phyloP scores from a whole-genome alignment of 1,284 basidiomycete species.

The Vanrija sp. region DNA sequence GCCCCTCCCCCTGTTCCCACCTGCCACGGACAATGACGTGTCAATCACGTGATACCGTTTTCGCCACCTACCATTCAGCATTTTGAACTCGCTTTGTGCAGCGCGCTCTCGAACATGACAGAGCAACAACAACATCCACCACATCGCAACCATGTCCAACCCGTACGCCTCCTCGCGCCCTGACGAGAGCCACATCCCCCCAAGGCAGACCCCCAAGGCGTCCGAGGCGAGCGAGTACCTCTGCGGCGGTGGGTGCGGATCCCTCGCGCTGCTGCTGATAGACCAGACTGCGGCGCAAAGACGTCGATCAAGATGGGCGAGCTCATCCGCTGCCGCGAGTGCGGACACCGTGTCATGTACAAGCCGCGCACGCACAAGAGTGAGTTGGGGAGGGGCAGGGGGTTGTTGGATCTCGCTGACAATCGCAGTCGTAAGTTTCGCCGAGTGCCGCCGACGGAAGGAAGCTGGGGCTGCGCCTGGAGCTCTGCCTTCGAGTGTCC shows the following conservation, averaged over 20 bases:
- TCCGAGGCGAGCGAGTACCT: slow-evolving; percentile 75
- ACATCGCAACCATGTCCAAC: slow-evolving; percentile 33
- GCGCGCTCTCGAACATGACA: not conserved
- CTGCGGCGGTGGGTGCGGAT: slow-evolving; percentile 72
- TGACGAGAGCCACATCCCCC: slow-evolving; percentile 31
- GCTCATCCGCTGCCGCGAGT: slow-evolving; percentile 93
- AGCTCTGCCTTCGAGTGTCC: not conserved
- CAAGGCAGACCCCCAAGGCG: slow-evolving; percentile 28
- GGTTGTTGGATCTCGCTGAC: not conserved
- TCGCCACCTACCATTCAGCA: not conserved
- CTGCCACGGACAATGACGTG: slow-evolving; percentile 1
- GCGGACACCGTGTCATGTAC: slow-evolving; percentile 98
- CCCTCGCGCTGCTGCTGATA: slow-evolving; percentile 7
- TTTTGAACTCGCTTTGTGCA: not conserved
- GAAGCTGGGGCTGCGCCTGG: no score
- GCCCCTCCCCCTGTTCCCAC: not conserved
- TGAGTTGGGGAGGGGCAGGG: slow-evolving; percentile 52
- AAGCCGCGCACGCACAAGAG: slow-evolving; percentile 95
- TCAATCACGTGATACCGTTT: not conserved
- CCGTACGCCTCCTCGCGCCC: slow-evolving; percentile 32
- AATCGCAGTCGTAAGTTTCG: slow-evolving; percentile 1
- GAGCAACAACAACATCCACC: not conserved
- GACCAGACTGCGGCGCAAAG: slow-evolving; percentile 82
- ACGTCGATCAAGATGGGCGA: slow-evolving; percentile 91
- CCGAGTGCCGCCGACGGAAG: no score